Evolutionary conservation across 2,329 filamentous ascomycete genomes (phyloP).

Genomic region (Trichoderma aggressivum): DNA sequence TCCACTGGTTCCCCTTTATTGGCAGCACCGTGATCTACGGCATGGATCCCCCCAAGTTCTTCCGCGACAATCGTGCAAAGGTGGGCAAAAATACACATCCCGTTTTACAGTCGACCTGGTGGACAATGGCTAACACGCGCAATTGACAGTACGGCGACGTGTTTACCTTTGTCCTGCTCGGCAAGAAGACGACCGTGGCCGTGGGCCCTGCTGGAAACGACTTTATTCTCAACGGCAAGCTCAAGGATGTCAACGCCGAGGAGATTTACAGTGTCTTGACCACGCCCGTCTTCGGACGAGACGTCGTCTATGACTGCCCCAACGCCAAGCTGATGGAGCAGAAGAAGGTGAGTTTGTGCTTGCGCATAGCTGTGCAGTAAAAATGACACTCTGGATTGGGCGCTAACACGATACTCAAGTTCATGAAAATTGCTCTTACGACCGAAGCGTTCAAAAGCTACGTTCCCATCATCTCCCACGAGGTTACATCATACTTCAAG

Average conservation of each 20-base stretch:
- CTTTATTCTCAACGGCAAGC: slow-evolving; percentile 87
- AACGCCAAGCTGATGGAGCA: slow-evolving; percentile 94
- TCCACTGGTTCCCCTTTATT: slow-evolving; percentile 78
- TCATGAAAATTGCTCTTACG: slow-evolving; percentile 78
- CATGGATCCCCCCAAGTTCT: slow-evolving; percentile 90
- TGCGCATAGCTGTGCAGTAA: background rate
- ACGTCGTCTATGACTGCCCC: slow-evolving; percentile 88
- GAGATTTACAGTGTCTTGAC: slow-evolving; percentile 82
- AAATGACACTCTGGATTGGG: background rate
- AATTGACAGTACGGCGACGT: slow-evolving; percentile 71
- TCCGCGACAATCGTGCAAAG: slow-evolving; percentile 71
- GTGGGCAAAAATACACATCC: slow-evolving; percentile 38
- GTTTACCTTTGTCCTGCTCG: slow-evolving; percentile 84
- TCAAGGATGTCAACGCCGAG: slow-evolving; percentile 85
- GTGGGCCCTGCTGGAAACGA: slow-evolving; percentile 81
- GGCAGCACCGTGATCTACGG: slow-evolving; percentile 92
- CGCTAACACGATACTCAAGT: slow-evolving; percentile 42
- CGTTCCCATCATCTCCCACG: slow-evolving; percentile 72
- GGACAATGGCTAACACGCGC: background rate
- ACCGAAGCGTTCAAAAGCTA: slow-evolving; percentile 71
- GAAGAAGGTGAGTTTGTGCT: slow-evolving; percentile 66
- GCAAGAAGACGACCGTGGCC: slow-evolving; percentile 85
- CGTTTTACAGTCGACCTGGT: background rate
- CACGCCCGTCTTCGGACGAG: slow-evolving; percentile 71
- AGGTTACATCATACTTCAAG: slow-evolving; percentile 72